Base-by-base conservation (phyloP, 225 moss, liverwort and hornwort genomes). In the Takakia lepidozioides region DNA sequence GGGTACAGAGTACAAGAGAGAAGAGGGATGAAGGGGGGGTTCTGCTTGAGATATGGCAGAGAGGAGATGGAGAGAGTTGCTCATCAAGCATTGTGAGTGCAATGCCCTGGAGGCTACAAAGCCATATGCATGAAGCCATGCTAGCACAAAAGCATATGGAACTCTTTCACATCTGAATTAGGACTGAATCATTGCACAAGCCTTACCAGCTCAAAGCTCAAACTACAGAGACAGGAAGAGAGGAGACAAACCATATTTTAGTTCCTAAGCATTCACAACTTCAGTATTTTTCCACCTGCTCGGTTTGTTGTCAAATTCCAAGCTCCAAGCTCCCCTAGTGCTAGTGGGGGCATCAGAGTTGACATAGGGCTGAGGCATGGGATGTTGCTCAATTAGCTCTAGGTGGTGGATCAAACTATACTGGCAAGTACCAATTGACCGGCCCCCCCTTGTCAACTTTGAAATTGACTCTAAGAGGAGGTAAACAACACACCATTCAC, bases 331-430 rank as follows among this genome's bases (percentile, higher is more conserved):
- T 40, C 18, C 8, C 20, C 8, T 20, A 41, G 11, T 41, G 18
- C 17, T 45, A 2, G 25, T 11, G 9, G 6, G n/a, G 8, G 19
- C 25, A 25, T 46, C 11, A 46, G 23, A 25, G 4, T 14, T 25
- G 10, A 72, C 43, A 1, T 58, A 51, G 52, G 29, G 42, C 45
- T 60, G 46, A 49, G 40, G 22, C 43, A 50, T 45, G 61, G 62
- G 59, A 2, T 68, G 43, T 35, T 59, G 61, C 11, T 28, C 38
- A 51, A 3, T 13, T 57, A 79, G 78, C 63, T 19, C 15, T 79
- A 37, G 60, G 63, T 57, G 66, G 63, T 13, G 56, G 66, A 51
- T 53, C 78, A 23, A 74, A 79, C 19, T 79, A 69, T 62, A 74
- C 60, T 66, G 73, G 73, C 18, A 53, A 46, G 3, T 78, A 52